These are phyloP conservation scores for Aspergillus persii DNA, from an alignment of 2,329 filamentous ascomycete genomes.

Conservation along the genomic window DNA sequence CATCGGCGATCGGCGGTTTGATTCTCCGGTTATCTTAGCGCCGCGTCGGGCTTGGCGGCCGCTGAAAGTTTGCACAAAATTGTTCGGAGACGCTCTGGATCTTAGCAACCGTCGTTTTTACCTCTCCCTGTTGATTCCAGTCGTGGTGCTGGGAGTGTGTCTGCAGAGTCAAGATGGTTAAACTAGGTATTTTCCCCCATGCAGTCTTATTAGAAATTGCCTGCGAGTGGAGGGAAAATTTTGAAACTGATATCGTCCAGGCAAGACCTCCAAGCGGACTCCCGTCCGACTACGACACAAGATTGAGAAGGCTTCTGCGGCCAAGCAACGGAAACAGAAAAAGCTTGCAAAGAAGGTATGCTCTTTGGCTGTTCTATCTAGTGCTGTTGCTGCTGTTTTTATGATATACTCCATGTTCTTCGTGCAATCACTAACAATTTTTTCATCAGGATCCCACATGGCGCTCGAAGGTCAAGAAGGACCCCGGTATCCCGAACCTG, in stretches of 20 bases:
- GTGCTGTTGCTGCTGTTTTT: not conserved
- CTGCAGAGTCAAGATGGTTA: conserved; percentile 38
- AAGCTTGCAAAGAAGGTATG: conserved; percentile 80
- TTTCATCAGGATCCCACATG: conserved; percentile 77
- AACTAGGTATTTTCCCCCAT: conserved; percentile 32
- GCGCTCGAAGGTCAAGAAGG: conserved; percentile 93
- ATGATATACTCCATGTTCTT: conserved; percentile 6
- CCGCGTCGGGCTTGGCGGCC: conserved; percentile 32
- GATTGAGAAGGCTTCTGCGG: conserved; percentile 86
- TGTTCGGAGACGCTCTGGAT: conserved; percentile 18
- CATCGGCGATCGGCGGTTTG: conserved; percentile 33
- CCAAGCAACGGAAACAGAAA: conserved; percentile 86
- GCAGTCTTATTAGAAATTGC: not conserved
- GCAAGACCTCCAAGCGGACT: conserved; percentile 91
- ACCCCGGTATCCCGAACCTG: conserved; percentile 93
- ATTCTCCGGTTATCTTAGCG: conserved; percentile 38
- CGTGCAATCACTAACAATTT: not conserved
- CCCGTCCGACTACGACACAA: conserved; percentile 89
- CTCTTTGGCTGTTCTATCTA: not conserved
- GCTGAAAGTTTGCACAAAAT: conserved; percentile 23
- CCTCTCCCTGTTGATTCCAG: conserved; percentile 14
- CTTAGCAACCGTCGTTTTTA: conserved; percentile 14
- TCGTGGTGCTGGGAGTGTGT: conserved; percentile 6
- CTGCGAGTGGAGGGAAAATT: not conserved
- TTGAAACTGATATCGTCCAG: conserved; percentile 46